Percentiles rank a stretch among this genome's conserved stretches.
Conservation (phyloP, 176 grass and related monocot genomes). For the Lolium multiflorum region DNA sequence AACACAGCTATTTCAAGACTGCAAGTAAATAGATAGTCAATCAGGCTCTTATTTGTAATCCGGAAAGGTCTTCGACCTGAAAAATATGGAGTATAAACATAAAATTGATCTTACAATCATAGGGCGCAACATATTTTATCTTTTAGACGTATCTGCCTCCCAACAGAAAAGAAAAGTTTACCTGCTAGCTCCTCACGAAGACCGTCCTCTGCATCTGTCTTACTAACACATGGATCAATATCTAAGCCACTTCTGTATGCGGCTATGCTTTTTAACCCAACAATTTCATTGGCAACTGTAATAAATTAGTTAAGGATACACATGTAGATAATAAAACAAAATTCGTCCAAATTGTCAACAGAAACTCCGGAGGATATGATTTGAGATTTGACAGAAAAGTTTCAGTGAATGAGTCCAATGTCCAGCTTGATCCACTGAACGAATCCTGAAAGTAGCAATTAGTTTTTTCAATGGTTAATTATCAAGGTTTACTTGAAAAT, state of each 20-base stretch:
- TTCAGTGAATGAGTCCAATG: constrained; percentile 83
- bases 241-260: constrained; percentile 91
- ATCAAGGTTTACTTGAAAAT: background rate
- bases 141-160: constrained; percentile 4
- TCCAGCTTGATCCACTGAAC: constrained; percentile 70
- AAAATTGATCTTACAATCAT: constrained; percentile 19
- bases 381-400: constrained; percentile 70
- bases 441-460: constrained; percentile 62
- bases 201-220: constrained; percentile 81
- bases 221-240: constrained; percentile 77
- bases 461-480: background rate
- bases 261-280: constrained; percentile 93
- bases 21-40: constrained; percentile 89
- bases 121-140: background rate
- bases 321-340: constrained; percentile 10
- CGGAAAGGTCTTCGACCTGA: constrained; percentile 76
- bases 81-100: constrained; percentile 44
- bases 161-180: constrained; percentile 29
- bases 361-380: constrained; percentile 82
- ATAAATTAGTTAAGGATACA: constrained; percentile 58
- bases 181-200: constrained; percentile 76
- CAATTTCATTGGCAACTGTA: constrained; percentile 74
- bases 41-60: constrained; percentile 87
- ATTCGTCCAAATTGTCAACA: background rate
- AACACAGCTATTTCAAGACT: constrained; percentile 73